Evolutionary conservation across 768 basidiomycete genomes (phyloP).

Genomic region (Pleurotus sapidus): DNA sequence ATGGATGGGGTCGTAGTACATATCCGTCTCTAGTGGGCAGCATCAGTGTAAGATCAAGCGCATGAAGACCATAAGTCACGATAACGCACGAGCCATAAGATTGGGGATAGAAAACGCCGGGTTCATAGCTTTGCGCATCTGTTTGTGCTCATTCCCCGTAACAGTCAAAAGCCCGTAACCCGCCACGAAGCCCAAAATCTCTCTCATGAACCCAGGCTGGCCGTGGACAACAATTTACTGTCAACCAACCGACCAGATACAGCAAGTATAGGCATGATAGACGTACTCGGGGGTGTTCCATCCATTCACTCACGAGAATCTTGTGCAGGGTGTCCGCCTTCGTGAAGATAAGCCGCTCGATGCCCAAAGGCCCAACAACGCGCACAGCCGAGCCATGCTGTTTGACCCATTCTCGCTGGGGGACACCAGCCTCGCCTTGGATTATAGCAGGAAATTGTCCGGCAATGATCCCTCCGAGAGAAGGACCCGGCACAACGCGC

Average conservation of each 20-base stretch:
- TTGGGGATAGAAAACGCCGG: conserved; percentile 48
- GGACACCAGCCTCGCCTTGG: conserved; percentile 36
- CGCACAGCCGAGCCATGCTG: conserved; percentile 41
- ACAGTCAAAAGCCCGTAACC: conserved; percentile 47
- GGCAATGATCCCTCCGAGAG: conserved; percentile 25
- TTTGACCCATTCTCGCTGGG: conserved; percentile 45
- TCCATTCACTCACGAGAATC: conserved; percentile 41
- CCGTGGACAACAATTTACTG: too few species aligned
- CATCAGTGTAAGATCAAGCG: background rate
- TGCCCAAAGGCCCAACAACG: conserved; percentile 40
- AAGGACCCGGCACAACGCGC: conserved; percentile 34
- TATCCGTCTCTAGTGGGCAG: conserved; percentile 31
- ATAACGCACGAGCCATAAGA: conserved; percentile 31
- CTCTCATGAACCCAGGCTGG: conserved; percentile 42
- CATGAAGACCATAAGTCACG: too few species aligned
- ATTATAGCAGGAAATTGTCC: conserved; percentile 40
- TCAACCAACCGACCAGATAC: too few species aligned
- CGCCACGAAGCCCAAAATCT: conserved; percentile 37
- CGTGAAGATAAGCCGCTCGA: conserved; percentile 43
- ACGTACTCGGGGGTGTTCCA: conserved; percentile 41
- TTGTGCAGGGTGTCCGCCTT: conserved; percentile 42
- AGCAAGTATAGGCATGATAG: background rate
- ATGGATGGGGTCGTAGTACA: conserved; percentile 47
- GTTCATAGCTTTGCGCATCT: conserved; percentile 50
- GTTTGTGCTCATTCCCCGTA: conserved; percentile 46